These are phyloP conservation scores for Chrysoporthe deuterocubensis DNA, from an alignment of 2,329 filamentous ascomycete genomes.

Conservation along the genomic window DNA sequence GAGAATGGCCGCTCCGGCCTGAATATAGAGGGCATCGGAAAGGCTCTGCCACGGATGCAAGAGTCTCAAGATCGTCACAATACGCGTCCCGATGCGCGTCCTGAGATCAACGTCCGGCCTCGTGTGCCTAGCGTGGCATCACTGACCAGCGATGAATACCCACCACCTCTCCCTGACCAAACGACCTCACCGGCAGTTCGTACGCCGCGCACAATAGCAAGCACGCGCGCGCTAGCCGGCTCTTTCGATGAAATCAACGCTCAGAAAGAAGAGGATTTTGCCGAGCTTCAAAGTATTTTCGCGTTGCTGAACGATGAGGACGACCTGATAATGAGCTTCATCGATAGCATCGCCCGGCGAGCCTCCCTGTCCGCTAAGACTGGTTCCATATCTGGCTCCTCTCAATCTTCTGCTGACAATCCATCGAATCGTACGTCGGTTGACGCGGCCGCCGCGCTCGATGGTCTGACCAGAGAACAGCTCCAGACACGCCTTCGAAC, in stretches of 20 bases:
- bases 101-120: background rate
- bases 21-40: background rate
- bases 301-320: background rate
- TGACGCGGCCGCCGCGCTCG: background rate
- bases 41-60: background rate
- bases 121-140: background rate
- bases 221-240: background rate
- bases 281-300: background rate
- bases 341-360: background rate
- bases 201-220: background rate
- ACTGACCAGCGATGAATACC: background rate
- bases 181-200: background rate
- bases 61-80: background rate
- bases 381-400: background rate
- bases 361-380: background rate
- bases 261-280: background rate
- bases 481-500: slow-evolving; percentile 1
- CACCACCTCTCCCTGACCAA: background rate
- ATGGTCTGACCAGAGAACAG: background rate
- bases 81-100: background rate
- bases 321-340: background rate
- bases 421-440: background rate
- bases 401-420: background rate
- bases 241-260: background rate
- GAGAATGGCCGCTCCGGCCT: background rate